Conservation (phyloP, 139 green algal species). For the Parachlorella kessleri region DNA sequence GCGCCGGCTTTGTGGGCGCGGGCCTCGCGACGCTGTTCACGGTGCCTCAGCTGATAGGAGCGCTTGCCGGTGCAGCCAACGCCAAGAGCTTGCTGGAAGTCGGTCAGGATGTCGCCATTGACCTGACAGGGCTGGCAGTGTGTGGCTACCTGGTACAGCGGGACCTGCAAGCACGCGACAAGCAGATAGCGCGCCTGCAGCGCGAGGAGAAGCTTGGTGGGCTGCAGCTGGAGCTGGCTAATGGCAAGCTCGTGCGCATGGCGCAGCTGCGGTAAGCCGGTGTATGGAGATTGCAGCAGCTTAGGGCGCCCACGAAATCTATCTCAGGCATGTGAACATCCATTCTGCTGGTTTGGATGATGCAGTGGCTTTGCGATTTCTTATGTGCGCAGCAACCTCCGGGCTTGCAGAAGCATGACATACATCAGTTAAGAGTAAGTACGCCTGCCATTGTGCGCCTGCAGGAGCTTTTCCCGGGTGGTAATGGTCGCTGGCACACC, state of each 20-base stretch:
- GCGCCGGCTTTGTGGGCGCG: constrained; percentile 59
- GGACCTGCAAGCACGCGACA: constrained; percentile 65
- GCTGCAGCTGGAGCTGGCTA: constrained; percentile 71
- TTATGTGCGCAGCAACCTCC: no score
- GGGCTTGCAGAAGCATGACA: no score
- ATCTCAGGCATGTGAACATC: constrained; percentile 8
- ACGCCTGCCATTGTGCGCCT: not conserved
- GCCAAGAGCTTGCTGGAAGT: constrained; percentile 61
- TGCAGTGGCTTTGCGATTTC: no score
- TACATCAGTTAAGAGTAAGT: not conserved
- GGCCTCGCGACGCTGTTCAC: constrained; percentile 64
- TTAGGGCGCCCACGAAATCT: no score
- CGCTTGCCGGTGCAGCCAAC: constrained; percentile 52
- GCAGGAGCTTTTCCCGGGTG: constrained; percentile 44
- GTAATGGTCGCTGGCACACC: constrained; percentile 70
- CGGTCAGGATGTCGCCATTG: constrained; percentile 67
- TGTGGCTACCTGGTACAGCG: constrained; percentile 52
- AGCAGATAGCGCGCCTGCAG: constrained; percentile 70
- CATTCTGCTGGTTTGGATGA: not conserved
- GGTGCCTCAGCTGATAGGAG: constrained; percentile 60
- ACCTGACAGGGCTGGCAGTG: constrained; percentile 51
- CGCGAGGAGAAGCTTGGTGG: constrained; percentile 72
- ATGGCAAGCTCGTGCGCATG: constrained; percentile 58
- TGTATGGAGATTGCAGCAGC: no score
- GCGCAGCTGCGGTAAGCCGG: constrained; percentile 51